Conservation (phyloP, 768 basidiomycete genomes). For the Boletus subparvulus region DNA sequence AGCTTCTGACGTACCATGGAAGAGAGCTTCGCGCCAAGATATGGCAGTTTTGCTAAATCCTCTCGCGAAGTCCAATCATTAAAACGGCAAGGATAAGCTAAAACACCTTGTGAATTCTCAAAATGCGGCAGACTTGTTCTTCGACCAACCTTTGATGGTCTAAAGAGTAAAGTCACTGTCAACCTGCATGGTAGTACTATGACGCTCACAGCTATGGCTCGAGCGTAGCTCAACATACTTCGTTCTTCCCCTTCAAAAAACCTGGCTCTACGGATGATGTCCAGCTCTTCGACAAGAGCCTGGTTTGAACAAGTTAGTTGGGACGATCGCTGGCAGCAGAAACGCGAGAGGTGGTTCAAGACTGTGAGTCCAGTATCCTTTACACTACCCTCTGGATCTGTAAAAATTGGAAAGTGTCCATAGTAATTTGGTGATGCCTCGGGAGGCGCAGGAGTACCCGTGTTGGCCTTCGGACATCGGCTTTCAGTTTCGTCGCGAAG, state of each 20-base stretch:
- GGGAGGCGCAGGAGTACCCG: neutral
- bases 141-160: constrained; percentile 47
- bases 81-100: constrained; percentile 52
- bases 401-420: neutral
- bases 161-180: constrained; percentile 19
- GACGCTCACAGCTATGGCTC: constrained; percentile 63
- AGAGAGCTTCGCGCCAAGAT: constrained; percentile 49
- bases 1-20: constrained; percentile 42
- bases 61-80: constrained; percentile 35
- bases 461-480: constrained; percentile 39
- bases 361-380: constrained; percentile 15
- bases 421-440: neutral
- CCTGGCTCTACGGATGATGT: constrained; percentile 55
- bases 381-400: constrained; percentile 22
- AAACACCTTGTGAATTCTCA: neutral
- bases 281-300: constrained; percentile 54
- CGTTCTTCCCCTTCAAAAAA: constrained; percentile 65
- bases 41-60: constrained; percentile 46
- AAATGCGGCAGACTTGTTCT: neutral
- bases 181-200: neutral
- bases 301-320: constrained; percentile 74
- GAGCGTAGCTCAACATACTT: constrained; percentile 69
- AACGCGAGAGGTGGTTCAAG: constrained; percentile 37
- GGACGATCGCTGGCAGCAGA: constrained; percentile 61
- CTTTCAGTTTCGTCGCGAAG: constrained; percentile 47